phyloP scores from a whole-genome alignment of 2,329 filamentous ascomycete species.

The Microcyclosporella mali region DNA sequence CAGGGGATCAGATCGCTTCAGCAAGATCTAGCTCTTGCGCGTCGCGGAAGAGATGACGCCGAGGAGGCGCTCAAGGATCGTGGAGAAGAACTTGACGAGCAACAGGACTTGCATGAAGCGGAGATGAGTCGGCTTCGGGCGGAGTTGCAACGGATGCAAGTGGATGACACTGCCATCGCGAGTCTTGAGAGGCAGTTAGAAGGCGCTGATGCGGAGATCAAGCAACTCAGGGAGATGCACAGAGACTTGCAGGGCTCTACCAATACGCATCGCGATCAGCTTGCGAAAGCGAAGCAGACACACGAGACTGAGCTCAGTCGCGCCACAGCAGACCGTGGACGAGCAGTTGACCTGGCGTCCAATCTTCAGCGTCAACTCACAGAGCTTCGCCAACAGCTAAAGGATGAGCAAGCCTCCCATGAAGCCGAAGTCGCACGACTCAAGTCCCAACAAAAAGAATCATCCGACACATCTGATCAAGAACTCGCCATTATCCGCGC shows the following conservation, averaged over 20 bases:
- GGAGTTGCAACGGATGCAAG: conserved; percentile 17
- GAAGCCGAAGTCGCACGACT: conserved; percentile 19
- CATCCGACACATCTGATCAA: conserved; percentile 9
- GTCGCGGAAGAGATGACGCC: conserved; percentile 17
- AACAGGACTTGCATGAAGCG: conserved; percentile 16
- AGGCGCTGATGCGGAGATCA: conserved; percentile 17
- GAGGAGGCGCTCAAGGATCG: conserved; percentile 16
- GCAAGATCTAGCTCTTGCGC: conserved; percentile 20
- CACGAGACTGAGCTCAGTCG: conserved; percentile 16
- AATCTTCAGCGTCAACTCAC: conserved; percentile 19
- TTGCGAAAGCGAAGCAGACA: conserved; percentile 10
- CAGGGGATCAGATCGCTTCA: conserved; percentile 15
- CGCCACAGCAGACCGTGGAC: conserved; percentile 14
- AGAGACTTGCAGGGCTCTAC: conserved; percentile 13
- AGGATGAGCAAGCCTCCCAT: conserved; percentile 18
- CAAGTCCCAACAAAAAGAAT: conserved; percentile 10
- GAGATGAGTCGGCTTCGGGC: conserved; percentile 18
- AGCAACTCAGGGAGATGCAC: conserved; percentile 12
- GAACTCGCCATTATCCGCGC: conserved; percentile 14
- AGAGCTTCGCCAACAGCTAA: conserved; percentile 21
- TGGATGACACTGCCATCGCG: conserved; percentile 13
- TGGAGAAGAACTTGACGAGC: conserved; percentile 22
- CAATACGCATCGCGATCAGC: conserved; percentile 10
- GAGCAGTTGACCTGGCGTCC: conserved; percentile 19
- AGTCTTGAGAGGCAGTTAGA: conserved; percentile 20